A percentile compares a stretch with the other conserved stretches of the same genome.
phyloP scores from a whole-genome alignment of 2,329 filamentous ascomycete genomes.

The Coniochaeta sp. region DNA sequence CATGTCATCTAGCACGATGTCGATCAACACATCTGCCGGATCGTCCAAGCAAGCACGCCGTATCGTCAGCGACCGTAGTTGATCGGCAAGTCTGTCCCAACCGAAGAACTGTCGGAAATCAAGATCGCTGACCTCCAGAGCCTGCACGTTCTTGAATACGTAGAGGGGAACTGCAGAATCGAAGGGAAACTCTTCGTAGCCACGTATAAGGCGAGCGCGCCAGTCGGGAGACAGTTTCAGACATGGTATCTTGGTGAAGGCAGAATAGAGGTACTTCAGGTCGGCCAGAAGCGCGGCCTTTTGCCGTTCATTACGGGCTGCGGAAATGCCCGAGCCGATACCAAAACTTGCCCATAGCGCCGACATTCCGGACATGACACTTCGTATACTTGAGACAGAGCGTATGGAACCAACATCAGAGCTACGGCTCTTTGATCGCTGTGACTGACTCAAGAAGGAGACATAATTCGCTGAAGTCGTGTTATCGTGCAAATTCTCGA shows the following conservation, averaged over 20 bases:
- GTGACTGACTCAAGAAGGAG: slow-evolving; percentile 81
- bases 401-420: slow-evolving; percentile 88
- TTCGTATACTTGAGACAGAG: slow-evolving; percentile 92
- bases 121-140: slow-evolving; percentile 88
- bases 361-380: slow-evolving; percentile 96
- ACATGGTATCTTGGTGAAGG: slow-evolving; percentile 96
- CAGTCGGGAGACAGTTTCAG: slow-evolving; percentile 87
- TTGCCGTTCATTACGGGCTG: slow-evolving; percentile 80
- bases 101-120: slow-evolving; percentile 97
- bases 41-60: slow-evolving; percentile 86
- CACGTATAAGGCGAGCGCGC: slow-evolving; percentile 79
- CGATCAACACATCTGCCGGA: slow-evolving; percentile 79
- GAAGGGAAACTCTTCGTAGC: slow-evolving; percentile 96
- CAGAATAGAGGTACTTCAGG: slow-evolving; percentile 92
- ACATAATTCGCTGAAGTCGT: slow-evolving; percentile 86
- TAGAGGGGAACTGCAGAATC: slow-evolving; percentile 95
- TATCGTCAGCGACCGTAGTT: slow-evolving; percentile 80
- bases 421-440: slow-evolving; percentile 68
- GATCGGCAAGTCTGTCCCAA: slow-evolving; percentile 90
- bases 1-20: slow-evolving; percentile 94
- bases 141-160: slow-evolving; percentile 93
- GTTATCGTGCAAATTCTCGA: slow-evolving; percentile 90
- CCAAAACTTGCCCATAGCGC: slow-evolving; percentile 86
- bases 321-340: slow-evolving; percentile 69
- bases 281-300: slow-evolving; percentile 80